Evolutionary conservation across 1,284 basidiomycete species (phyloP), one percentile per base, ranked within the genome.

Genomic region (Phellinidium pouzarii): DNA sequence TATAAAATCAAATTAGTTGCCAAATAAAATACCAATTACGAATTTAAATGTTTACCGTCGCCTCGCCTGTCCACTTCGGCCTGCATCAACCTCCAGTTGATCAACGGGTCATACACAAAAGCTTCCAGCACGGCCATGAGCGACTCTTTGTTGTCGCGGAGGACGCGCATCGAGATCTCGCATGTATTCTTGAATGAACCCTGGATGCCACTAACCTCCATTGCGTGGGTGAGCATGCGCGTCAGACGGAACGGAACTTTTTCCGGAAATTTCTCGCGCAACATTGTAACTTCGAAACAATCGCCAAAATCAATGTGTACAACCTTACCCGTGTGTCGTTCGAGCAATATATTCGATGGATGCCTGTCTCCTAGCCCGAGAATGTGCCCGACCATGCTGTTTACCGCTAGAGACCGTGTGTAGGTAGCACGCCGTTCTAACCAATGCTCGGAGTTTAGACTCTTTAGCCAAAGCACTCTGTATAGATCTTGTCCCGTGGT

Each of bases 401-500:
- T 97, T 52, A 95, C 88, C 5, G 93, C 96, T 45, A 99, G 79
- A 38, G 92, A 95, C 38, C 96, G 82, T 1, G 94, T 97, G 66
- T 98, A 99, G 1, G 91, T 94, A n/a, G 93, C 91, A 37, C 96
- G 82, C 11, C 96, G 82, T 67, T 99, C 95, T 31, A 99, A 74
- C 96, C 96, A 99, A 60, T 97, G 91, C 63, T 99, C 96, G 2
- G 96, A 99, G 64, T 91, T 94, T 55, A 80, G 71, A 64, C 89
- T 93, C 74, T 95, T 96, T 58, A 99, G 76, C 96, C 96, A 99
- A 14, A 99, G 74, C 20, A 99, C 94, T 19, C 94, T 79, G 69
- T 99, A 99, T n/a, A 99, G 76, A 68, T 99, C 96, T 71, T 99
- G 96, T 0, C 96, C 96, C 0, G 94, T 97, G 0, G 96, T 99